A percentile compares a stretch with the other conserved stretches of the same genome.
Conservation (phyloP, 768 basidiomycete species). For the Chalciporus pseudorubinellus region DNA sequence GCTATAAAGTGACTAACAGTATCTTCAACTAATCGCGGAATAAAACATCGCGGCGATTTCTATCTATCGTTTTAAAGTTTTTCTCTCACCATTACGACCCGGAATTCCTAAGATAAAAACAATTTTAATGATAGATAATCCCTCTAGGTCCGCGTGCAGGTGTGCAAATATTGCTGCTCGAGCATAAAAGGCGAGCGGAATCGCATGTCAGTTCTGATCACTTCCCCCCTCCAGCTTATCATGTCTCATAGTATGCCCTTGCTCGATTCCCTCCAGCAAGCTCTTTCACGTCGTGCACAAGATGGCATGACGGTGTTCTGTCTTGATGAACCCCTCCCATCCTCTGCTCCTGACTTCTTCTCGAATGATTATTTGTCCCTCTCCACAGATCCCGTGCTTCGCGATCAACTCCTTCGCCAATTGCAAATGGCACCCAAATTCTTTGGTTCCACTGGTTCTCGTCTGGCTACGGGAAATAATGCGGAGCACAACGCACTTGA, state of each 20-base stretch:
- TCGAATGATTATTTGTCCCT: conserved; percentile 55
- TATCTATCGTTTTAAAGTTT: background rate
- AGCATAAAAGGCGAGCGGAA: conserved; percentile 8
- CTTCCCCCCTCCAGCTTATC: background rate
- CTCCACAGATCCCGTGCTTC: conserved; percentile 31
- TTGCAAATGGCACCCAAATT: conserved; percentile 25
- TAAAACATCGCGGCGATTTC: background rate
- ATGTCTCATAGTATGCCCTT: conserved; percentile 13
- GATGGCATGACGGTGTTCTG: conserved; percentile 9
- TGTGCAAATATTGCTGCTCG: background rate
- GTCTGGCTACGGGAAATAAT: conserved; percentile 44
- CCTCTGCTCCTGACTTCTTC: conserved; percentile 35
- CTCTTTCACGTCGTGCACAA: conserved; percentile 5
- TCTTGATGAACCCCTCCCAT: conserved; percentile 19
- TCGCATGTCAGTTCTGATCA: too few relatives aligned
- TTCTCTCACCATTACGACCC: too few relatives aligned
- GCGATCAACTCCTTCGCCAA: conserved; percentile 33
- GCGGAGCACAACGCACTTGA: conserved; percentile 14
- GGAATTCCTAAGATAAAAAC: too few relatives aligned
- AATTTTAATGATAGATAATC: too few relatives aligned
- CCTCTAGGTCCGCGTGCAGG: background rate
- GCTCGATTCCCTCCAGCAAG: conserved; percentile 14
- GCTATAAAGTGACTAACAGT: background rate
- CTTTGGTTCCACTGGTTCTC: conserved; percentile 50
- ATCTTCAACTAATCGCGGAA: background rate